Evolutionary conservation across 2,329 filamentous ascomycete species (phyloP).

Genomic region (Tympanopsis confertula): DNA sequence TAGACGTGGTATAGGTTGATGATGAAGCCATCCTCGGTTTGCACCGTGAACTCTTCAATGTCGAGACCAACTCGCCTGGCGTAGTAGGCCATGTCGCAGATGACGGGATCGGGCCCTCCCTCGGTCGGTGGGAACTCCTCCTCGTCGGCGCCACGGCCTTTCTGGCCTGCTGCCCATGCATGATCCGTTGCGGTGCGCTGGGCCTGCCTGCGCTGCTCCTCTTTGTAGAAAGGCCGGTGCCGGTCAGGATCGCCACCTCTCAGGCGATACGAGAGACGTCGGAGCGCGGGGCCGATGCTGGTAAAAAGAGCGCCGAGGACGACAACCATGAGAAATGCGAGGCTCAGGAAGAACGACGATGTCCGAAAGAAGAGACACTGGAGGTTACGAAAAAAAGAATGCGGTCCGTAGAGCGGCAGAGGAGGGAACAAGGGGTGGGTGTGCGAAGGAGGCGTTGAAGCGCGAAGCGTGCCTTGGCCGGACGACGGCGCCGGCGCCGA

Average conservation of each 20-base stretch:
- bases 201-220: conserved; percentile 52
- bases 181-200: conserved; percentile 43
- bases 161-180: conserved; percentile 42
- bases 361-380: conserved; percentile 56
- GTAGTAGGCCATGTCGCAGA: conserved; percentile 76
- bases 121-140: conserved; percentile 64
- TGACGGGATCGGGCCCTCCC: conserved; percentile 68
- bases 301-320: conserved; percentile 64
- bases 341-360: conserved; percentile 64
- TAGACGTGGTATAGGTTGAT: conserved; percentile 83
- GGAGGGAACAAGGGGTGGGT: conserved; percentile 78
- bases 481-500: conserved; percentile 23
- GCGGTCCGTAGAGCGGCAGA: conserved; percentile 69
- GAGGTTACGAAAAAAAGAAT: conserved; percentile 50
- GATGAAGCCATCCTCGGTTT: conserved; percentile 89
- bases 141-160: conserved; percentile 25
- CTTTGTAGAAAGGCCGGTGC: conserved; percentile 57
- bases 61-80: conserved; percentile 79
- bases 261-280: conserved; percentile 36
- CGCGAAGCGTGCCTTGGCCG: conserved; percentile 31
- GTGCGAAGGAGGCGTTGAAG: conserved; percentile 47
- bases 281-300: conserved; percentile 41
- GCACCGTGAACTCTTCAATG: conserved; percentile 69
- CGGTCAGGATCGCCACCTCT: conserved; percentile 48
- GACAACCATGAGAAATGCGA: conserved; percentile 66